Evolutionary conservation across 352 stramenopile genomes (phyloP).

Genomic region (Phytophthora parvispora): DNA sequence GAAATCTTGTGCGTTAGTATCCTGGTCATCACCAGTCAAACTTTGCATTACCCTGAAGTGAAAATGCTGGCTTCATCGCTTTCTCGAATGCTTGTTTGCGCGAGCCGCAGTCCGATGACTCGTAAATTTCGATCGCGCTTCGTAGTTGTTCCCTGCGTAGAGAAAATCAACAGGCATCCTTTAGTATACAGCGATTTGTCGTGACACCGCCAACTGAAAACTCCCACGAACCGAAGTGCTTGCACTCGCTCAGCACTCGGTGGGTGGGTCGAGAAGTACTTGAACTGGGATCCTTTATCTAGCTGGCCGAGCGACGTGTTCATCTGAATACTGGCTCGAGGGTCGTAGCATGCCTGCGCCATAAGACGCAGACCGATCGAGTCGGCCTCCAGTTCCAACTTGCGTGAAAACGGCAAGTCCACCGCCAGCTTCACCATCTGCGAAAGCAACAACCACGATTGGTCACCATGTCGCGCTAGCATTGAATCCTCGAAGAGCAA

Average conservation of each 20-base stretch:
- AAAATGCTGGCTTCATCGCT: constrained; percentile 41
- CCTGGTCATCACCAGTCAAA: constrained; percentile 23
- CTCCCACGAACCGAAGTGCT: constrained; percentile 43
- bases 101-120: constrained; percentile 43
- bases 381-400: constrained; percentile 66
- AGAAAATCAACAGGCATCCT: background rate
- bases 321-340: constrained; percentile 66
- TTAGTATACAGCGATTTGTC: too few species aligned
- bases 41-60: constrained; percentile 19
- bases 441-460: background rate
- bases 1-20: background rate
- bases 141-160: constrained; percentile 46
- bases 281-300: constrained; percentile 44
- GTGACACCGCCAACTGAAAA: background rate
- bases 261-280: constrained; percentile 84
- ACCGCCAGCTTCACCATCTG: constrained; percentile 63
- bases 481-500: too few species aligned
- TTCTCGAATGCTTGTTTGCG: constrained; percentile 46
- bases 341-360: constrained; percentile 67
- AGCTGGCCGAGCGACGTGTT: constrained; percentile 48
- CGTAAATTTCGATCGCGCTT: constrained; percentile 59
- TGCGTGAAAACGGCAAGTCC: constrained; percentile 66
- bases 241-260: constrained; percentile 71
- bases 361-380: constrained; percentile 67
- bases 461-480: too few species aligned